Evolutionary conservation across 2,329 filamentous ascomycete genomes (phyloP).

Genomic region (Cercospora janseana): DNA sequence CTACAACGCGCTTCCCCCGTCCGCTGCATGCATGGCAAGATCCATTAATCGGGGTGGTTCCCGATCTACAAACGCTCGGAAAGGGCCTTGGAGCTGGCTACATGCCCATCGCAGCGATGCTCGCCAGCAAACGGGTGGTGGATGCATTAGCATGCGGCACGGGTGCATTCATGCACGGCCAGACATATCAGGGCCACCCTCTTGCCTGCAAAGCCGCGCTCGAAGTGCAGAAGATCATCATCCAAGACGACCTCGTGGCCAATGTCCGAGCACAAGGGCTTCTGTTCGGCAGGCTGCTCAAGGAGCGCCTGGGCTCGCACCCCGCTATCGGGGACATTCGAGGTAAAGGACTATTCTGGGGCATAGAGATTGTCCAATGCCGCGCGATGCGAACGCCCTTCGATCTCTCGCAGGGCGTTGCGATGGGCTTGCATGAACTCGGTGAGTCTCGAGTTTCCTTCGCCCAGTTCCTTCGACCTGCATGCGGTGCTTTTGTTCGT

Average conservation of each 20-base stretch:
- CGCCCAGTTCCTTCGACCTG: neutral
- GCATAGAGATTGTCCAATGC: constrained; percentile 59
- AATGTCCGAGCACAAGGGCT: constrained; percentile 58
- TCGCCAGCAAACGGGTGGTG: constrained; percentile 55
- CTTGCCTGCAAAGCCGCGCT: constrained; percentile 61
- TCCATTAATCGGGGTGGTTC: constrained; percentile 51
- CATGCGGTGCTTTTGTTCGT: neutral
- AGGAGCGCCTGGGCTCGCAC: constrained; percentile 45
- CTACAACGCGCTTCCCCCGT: constrained; percentile 30
- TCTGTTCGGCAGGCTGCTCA: constrained; percentile 48
- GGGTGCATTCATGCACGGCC: constrained; percentile 57
- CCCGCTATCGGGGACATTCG: constrained; percentile 60
- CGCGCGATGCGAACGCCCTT: constrained; percentile 57
- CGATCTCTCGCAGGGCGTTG: constrained; percentile 45
- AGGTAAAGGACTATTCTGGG: constrained; percentile 60
- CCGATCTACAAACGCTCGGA: constrained; percentile 65
- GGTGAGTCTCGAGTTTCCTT: constrained; percentile 38
- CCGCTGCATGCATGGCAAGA: constrained; percentile 62
- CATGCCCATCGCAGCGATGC: constrained; percentile 59
- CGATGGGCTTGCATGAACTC: constrained; percentile 52
- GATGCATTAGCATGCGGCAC: constrained; percentile 47
- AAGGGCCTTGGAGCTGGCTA: constrained; percentile 67
- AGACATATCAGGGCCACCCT: constrained; percentile 64
- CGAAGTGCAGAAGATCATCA: constrained; percentile 60
- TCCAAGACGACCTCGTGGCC: constrained; percentile 56